phyloP scores from a whole-genome alignment of 1,284 basidiomycete genomes.

The Rhodotorula sp. region DNA sequence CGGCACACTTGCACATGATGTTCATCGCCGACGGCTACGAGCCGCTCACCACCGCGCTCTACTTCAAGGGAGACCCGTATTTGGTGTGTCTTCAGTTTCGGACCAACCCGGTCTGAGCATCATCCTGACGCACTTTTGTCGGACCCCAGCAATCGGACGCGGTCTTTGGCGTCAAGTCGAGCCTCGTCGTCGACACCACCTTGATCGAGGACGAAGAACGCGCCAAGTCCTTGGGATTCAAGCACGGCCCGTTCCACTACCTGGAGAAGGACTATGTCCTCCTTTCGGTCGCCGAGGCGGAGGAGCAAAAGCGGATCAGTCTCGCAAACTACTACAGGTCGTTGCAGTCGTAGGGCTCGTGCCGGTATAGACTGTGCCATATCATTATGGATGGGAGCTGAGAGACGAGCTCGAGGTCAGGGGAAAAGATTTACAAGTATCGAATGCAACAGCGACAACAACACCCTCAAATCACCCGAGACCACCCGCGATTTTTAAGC shows the following conservation, averaged over 20 bases:
- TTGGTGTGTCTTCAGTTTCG: slow-evolving; percentile 59
- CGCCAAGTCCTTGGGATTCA: slow-evolving; percentile 60
- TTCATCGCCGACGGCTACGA: slow-evolving; percentile 62
- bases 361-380: too few species aligned
- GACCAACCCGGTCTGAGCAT: too few species aligned
- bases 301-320: slow-evolving; percentile 36
- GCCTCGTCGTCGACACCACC: slow-evolving; percentile 36
- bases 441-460: not conserved
- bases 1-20: slow-evolving; percentile 35
- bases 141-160: slow-evolving; percentile 24
- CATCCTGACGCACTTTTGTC: not conserved
- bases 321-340: slow-evolving; percentile 37
- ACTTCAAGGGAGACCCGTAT: slow-evolving; percentile 67
- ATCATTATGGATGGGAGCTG: too few species aligned
- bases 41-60: slow-evolving; percentile 70
- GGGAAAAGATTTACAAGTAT: not conserved
- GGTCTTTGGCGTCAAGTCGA: slow-evolving; percentile 69
- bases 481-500: not conserved
- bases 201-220: slow-evolving; percentile 55
- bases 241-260: slow-evolving; percentile 60
- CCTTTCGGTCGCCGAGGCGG: slow-evolving; percentile 36
- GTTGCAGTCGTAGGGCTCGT: slow-evolving; percentile 8
- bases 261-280: slow-evolving; percentile 26
- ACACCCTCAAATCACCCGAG: not conserved
- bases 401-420: too few species aligned